Evolutionary conservation across 805 yeast genomes (phyloP), one percentile per base, ranked within the genome.

Genomic region (Candida rishiriensis): DNA sequence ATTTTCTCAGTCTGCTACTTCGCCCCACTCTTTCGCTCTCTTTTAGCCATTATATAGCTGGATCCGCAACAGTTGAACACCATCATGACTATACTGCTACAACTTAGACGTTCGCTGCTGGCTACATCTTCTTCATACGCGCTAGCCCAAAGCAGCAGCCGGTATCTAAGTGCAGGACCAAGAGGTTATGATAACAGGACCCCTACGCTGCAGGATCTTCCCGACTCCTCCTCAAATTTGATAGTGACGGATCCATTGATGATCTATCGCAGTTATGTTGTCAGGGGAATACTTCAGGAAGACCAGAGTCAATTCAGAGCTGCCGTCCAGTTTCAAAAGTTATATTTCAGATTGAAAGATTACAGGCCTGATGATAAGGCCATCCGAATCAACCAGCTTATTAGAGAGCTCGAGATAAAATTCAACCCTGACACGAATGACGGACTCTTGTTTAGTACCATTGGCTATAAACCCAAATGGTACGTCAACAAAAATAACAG

Each of bases 221-320:
- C 5, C 6, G 29, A n/a, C 11, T 7, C 34, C 17, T 9, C 34
- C 26, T 34, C 37, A 15, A 35, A 41, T 7, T 38, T 56, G 26
- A 46, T 45, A 2, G 34, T 61, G 8, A 83, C 89, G 0, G 90
- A 84, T 56, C 89, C 90, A 0, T 71, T 75, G 36, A 49, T 71
- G 5, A 52, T 83, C 2, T 84, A 85, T 53, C 76, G 75, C 48
- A 72, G 71, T 47, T 72, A 76, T 42, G 73, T 83, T 1, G 54
- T 66, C 1, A 65, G 69, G 37, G 87, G 87, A 2, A 44, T 72
- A 2, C 60, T 84, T 9, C 63, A 70, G 40, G 69, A 71, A 21
- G 89, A 85, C 54, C 75, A 70, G 17, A 66, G 68, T n/a, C 90
- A 79, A 57, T 63, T 77, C n/a, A 64, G 87, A 33, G 78, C 77